Base-by-base conservation (phyloP, 208 protist species). In the Balamuthia mandrillaris region DNA sequence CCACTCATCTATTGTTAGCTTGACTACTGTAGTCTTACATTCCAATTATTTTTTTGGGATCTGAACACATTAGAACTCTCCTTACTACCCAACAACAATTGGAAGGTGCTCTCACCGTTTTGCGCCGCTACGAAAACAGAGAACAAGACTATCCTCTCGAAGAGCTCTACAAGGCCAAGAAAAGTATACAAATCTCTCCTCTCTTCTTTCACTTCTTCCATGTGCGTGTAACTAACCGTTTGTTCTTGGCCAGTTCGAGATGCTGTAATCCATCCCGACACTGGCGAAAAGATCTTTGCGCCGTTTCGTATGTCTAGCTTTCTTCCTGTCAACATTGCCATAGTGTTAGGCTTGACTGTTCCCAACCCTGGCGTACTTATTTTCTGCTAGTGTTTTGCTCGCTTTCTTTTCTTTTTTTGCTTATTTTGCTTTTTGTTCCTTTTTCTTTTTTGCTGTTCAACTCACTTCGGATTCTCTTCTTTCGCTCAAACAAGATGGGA, bases 281-380 rank as follows among this genome's bases (percentile, higher is more conserved):
- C 93, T 9, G 91, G 92, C 35, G 95, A 97, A 5, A 91, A 94
- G 24, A 94, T 98, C 37, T 90, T 91, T 18, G 88, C 93, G n/a
- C 86, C 91, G 44, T 97, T 97, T 78, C 93, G 96, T 79, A 95
- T 98, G 92, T 95, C 92, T 60, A 91, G 92, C 47, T 97, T 97
- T 87, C 89, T 97, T 47, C 96, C 96, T 3, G 91, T 95, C 77
- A 98, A 98, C 89, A 93, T 93, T 70, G 65, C 96, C 39, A 92
- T 98, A 51, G 94, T 96, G 37, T 92, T 94, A 1, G 94, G 93
- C 87, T 96, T 97, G 93, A 94, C 97, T 87, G 39, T 93, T 93
- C n/a, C 84, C 42, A 88, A 77, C 37, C 16, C 87, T 51, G 81
- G 60, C 52, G 74, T 85, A 51, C 37, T 65, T n/a, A n/a, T n/a